phyloP scores from a whole-genome alignment of 2,329 filamentous ascomycete species.

The Cladosporium velox region DNA sequence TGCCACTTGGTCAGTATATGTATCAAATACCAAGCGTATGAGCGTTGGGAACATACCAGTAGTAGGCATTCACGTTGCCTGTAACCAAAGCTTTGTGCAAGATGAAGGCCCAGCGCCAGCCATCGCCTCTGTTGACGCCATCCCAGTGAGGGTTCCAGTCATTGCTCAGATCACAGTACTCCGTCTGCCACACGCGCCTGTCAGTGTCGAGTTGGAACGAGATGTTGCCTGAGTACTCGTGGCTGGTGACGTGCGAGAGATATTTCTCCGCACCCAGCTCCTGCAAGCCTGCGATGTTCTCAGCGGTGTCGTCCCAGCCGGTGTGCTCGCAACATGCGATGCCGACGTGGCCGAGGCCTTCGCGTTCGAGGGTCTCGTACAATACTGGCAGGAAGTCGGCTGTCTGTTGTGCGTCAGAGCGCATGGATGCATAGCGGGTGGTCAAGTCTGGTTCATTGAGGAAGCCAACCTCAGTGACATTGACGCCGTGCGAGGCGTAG shows the following conservation, averaged over 20 bases:
- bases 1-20: not conserved
- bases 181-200: conserved; percentile 54
- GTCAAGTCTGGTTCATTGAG: conserved; percentile 42
- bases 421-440: conserved; percentile 49
- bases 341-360: conserved; percentile 37
- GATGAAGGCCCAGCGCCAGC: conserved; percentile 57
- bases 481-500: conserved; percentile 48
- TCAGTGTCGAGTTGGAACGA: conserved; percentile 45
- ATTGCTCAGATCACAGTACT: conserved; percentile 49
- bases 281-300: conserved; percentile 31
- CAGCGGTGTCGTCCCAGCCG: conserved; percentile 38
- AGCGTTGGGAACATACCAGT: conserved; percentile 45
- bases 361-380: conserved; percentile 39
- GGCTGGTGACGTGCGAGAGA: conserved; percentile 44
- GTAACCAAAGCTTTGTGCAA: conserved; percentile 53
- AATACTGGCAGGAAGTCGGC: conserved; percentile 54
- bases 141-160: conserved; percentile 48
- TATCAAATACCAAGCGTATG: not conserved
- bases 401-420: conserved; percentile 47
- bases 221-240: conserved; percentile 39
- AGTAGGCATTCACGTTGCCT: conserved; percentile 54
- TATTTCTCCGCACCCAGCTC: conserved; percentile 39
- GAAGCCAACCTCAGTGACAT: conserved; percentile 33
- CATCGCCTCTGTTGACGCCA: conserved; percentile 51
- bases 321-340: conserved; percentile 49